These are phyloP conservation scores for Bertia moriformis DNA, from an alignment of 2,329 filamentous ascomycete genomes.

Conservation along the genomic window DNA sequence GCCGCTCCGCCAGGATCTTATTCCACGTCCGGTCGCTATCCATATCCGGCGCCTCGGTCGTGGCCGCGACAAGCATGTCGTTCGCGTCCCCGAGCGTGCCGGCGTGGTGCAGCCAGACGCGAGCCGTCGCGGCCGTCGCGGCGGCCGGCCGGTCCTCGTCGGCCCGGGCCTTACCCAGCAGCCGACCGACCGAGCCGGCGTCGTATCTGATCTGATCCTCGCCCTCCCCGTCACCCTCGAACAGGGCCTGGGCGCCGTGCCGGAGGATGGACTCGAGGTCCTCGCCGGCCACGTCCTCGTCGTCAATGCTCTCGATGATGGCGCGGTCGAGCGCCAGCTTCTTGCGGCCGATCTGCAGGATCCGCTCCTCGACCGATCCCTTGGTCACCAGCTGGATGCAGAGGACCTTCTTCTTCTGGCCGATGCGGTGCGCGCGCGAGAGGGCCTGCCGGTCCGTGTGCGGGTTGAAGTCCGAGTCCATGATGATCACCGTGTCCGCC, in stretches of 20 bases:
- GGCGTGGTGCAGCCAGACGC: slow-evolving; percentile 80
- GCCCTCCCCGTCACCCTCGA: slow-evolving; percentile 57
- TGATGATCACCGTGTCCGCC: slow-evolving; percentile 92
- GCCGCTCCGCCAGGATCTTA: slow-evolving; percentile 70
- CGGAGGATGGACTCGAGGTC: slow-evolving; percentile 80
- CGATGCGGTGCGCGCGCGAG: slow-evolving; percentile 86
- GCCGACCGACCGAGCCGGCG: slow-evolving; percentile 64
- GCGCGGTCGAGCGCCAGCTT: slow-evolving; percentile 94
- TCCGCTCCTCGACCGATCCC: slow-evolving; percentile 80
- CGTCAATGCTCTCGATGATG: slow-evolving; percentile 80
- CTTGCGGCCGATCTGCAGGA: slow-evolving; percentile 85
- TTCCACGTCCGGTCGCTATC: slow-evolving; percentile 75
- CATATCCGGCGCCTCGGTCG: slow-evolving; percentile 35
- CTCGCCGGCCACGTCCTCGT: slow-evolving; percentile 61
- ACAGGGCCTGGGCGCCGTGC: slow-evolving; percentile 75
- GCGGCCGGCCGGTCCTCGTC: slow-evolving; percentile 55
- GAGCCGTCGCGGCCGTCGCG: slow-evolving; percentile 75
- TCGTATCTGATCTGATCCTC: slow-evolving; percentile 75
- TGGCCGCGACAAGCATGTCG: no score
- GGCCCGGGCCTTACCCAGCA: slow-evolving; percentile 73
- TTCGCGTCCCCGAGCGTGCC: slow-evolving; percentile 45
- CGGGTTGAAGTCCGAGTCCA: slow-evolving; percentile 93
- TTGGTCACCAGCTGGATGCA: slow-evolving; percentile 91
- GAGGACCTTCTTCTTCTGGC: slow-evolving; percentile 87
- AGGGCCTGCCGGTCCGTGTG: slow-evolving; percentile 95